Percentiles rank a stretch among this genome's conserved stretches.
These are phyloP conservation scores for Cyclotella baltica DNA, from an alignment of 108 stramenopile genomes.

Conservation along the genomic window DNA sequence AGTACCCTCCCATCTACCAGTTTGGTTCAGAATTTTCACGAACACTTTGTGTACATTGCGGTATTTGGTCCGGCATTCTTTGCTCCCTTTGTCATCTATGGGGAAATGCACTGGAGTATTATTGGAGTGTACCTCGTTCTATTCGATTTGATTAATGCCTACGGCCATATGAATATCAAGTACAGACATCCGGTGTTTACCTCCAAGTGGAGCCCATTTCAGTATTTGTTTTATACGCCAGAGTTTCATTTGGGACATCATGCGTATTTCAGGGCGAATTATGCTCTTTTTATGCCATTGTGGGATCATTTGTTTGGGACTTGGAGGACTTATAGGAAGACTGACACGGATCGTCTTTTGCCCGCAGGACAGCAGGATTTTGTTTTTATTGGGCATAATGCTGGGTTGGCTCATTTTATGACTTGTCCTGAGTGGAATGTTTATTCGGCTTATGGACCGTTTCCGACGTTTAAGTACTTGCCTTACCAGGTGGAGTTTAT, in stretches of 20 bases:
- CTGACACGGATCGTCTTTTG: slow-evolving; percentile 52
- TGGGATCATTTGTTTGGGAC: slow-evolving; percentile 76
- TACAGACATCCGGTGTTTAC: slow-evolving; percentile 63
- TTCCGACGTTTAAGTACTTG: slow-evolving; percentile 58
- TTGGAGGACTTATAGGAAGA: slow-evolving; percentile 62
- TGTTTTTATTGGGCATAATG: slow-evolving; percentile 79
- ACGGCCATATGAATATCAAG: slow-evolving; percentile 70
- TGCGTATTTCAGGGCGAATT: slow-evolving; percentile 74
- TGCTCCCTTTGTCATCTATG: slow-evolving; percentile 35
- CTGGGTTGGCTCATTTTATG: slow-evolving; percentile 69
- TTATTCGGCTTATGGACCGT: slow-evolving; percentile 66
- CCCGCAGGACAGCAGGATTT: slow-evolving; percentile 69
- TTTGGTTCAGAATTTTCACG: slow-evolving; percentile 76
- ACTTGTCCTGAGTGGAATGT: slow-evolving; percentile 70
- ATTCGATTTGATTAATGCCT: slow-evolving; percentile 71
- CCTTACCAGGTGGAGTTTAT: slow-evolving; percentile 67
- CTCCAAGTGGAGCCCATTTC: slow-evolving; percentile 66
- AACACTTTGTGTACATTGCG: slow-evolving; percentile 78
- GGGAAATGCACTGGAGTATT: slow-evolving; percentile 65
- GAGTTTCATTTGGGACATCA: slow-evolving; percentile 80
- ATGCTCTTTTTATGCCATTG: slow-evolving; percentile 72
- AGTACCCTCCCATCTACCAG: slow-evolving; percentile 67
- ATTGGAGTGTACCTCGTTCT: slow-evolving; percentile 67
- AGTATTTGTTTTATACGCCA: slow-evolving; percentile 77
- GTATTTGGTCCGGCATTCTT: slow-evolving; percentile 77